These are phyloP conservation scores for Ochetophila trinervis DNA, from an alignment of 306 rosid species.

Conservation along the genomic window DNA sequence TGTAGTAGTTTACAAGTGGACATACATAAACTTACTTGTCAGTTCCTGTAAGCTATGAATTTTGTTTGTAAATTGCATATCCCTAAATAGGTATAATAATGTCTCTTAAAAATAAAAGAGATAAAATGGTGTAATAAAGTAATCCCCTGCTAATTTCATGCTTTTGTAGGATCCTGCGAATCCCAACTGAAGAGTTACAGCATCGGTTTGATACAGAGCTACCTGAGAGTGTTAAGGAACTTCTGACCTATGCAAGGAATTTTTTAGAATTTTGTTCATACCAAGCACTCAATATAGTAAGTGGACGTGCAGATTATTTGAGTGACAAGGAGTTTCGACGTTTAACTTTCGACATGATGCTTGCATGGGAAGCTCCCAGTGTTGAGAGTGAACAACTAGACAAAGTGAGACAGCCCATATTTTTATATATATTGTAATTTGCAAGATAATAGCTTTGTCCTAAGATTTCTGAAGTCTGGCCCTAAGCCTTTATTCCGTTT, in stretches of 20 bases:
- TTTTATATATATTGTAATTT: conserved; percentile 23
- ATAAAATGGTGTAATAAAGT: not conserved
- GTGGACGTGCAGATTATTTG: conserved; percentile 45
- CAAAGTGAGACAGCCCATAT: conserved; percentile 41
- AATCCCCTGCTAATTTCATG: not conserved
- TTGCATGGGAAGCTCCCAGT: conserved; percentile 87
- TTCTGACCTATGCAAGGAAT: conserved; percentile 60
- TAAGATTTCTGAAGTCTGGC: not conserved
- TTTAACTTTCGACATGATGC: conserved; percentile 84
- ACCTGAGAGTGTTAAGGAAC: conserved; percentile 54
- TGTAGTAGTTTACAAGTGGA: too few species aligned
- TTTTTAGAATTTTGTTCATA: conserved; percentile 74
- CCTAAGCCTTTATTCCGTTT: not conserved
- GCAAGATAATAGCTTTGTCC: conserved; percentile 3
- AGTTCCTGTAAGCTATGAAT: too few species aligned
- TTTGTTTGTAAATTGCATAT: too few species aligned
- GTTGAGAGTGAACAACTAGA: conserved; percentile 35
- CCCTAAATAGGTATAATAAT: too few species aligned
- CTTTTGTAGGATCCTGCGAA: conserved; percentile 56
- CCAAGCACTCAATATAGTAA: conserved; percentile 50
- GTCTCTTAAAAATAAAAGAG: too few species aligned
- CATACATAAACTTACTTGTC: too few species aligned
- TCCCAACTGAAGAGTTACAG: conserved; percentile 58
- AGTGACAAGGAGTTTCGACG: conserved; percentile 56
- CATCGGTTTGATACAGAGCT: conserved; percentile 64